Conservation (phyloP, 2,329 filamentous ascomycete species). For the Conoideocrella luteorostrata region DNA sequence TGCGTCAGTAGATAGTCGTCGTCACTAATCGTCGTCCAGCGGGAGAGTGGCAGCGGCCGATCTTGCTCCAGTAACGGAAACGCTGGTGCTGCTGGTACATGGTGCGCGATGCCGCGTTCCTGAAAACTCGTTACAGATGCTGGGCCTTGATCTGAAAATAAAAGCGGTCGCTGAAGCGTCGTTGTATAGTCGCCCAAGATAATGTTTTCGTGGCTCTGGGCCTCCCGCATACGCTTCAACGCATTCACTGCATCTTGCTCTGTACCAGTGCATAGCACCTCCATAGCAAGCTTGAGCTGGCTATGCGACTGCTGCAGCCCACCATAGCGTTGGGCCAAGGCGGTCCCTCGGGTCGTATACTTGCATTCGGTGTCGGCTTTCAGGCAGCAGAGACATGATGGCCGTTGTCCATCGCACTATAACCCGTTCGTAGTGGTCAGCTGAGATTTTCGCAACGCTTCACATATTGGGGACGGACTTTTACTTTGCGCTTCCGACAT, state of each 20-base stretch:
- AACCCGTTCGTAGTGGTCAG: neutral
- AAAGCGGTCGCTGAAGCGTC: neutral
- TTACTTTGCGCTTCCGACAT: conserved; percentile 9
- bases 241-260: neutral
- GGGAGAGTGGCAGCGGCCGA: conserved; percentile 11
- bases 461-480: neutral
- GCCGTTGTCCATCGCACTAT: conserved; percentile 11
- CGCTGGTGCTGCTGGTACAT: neutral
- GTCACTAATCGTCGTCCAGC: conserved; percentile 14
- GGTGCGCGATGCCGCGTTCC: neutral
- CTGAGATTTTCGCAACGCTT: no score
- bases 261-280: neutral
- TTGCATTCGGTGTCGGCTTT: neutral
- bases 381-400: conserved; percentile 2
- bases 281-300: neutral
- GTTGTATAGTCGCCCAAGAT: neutral
- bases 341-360: neutral
- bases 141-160: neutral
- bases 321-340: neutral
- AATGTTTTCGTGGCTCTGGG: neutral
- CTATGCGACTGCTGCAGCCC: conserved; percentile 3
- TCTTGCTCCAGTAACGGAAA: neutral
- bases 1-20: conserved; percentile 13
- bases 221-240: neutral
- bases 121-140: neutral